A percentile compares a stretch with the other conserved stretches of the same genome.
These are phyloP conservation scores for Chaetomium sp. DNA, from an alignment of 2,329 filamentous ascomycete genomes.

Conservation along the genomic window DNA sequence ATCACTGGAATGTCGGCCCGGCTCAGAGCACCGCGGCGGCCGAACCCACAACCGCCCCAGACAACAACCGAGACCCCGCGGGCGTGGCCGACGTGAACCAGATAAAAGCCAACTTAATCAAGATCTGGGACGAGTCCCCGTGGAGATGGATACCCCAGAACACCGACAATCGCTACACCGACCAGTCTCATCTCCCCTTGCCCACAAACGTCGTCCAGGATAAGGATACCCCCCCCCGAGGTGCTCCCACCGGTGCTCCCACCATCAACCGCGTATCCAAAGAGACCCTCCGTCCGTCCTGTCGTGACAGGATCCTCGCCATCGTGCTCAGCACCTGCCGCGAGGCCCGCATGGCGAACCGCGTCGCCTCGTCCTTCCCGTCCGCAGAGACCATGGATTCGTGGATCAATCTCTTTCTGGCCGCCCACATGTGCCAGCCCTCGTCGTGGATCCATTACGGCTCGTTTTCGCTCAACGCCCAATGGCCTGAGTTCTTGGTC, in stretches of 20 bases:
- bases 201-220: conserved; percentile 31
- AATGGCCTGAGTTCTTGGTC: conserved; percentile 54
- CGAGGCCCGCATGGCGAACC: conserved; percentile 41
- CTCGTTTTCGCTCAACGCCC: conserved; percentile 48
- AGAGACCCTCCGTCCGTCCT: conserved; percentile 40
- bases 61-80: conserved; percentile 26
- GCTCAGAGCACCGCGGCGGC: conserved; percentile 24
- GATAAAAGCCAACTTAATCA: conserved; percentile 42
- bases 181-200: conserved; percentile 41
- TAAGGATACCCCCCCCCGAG: no score
- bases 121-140: conserved; percentile 44
- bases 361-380: conserved; percentile 55
- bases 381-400: conserved; percentile 55
- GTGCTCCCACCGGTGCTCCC: no score
- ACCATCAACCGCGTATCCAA: conserved; percentile 34
- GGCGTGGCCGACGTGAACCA: conserved; percentile 38
- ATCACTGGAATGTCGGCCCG: conserved; percentile 42
- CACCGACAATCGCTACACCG: conserved; percentile 38
- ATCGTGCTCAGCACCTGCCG: conserved; percentile 56
- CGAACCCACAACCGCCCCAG: conserved; percentile 3
- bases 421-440: conserved; percentile 48
- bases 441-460: conserved; percentile 57
- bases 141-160: conserved; percentile 44
- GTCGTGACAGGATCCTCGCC: conserved; percentile 56
- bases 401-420: conserved; percentile 54